These are phyloP conservation scores for Wickerhamomyces tratensis DNA, from an alignment of 805 yeast species.

Conservation along the genomic window DNA sequence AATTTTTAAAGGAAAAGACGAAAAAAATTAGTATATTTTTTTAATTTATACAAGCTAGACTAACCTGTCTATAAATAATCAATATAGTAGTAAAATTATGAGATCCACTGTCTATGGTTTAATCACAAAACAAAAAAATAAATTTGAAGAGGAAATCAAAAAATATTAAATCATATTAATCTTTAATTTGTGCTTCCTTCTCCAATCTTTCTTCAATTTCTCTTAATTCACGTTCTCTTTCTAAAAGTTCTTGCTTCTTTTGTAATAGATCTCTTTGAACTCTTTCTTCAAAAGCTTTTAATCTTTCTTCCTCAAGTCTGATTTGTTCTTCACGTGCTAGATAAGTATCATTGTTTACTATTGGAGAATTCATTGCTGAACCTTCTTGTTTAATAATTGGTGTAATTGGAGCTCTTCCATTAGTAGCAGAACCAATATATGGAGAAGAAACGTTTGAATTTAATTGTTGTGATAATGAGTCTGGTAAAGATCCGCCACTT, in stretches of 20 bases:
- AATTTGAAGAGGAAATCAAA: neutral
- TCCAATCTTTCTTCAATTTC: slow-evolving; percentile 68
- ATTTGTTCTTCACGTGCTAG: slow-evolving; percentile 81
- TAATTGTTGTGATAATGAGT: slow-evolving; percentile 22
- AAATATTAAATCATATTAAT: slow-evolving; percentile 5
- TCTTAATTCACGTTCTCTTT: slow-evolving; percentile 76
- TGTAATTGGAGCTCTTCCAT: slow-evolving; percentile 2
- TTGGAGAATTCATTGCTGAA: slow-evolving; percentile 10
- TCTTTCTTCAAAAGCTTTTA: slow-evolving; percentile 77
- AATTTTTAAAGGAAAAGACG: too few species aligned
- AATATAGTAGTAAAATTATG: too few species aligned
- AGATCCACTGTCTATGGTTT: too few species aligned
- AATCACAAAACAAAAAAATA: too few species aligned
- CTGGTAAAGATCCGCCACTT: slow-evolving; percentile 40
- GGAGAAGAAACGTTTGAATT: slow-evolving; percentile 7
- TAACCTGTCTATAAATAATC: too few species aligned
- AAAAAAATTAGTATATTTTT: too few species aligned
- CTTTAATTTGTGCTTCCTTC: slow-evolving; percentile 36
- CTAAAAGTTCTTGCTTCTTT: slow-evolving; percentile 75
- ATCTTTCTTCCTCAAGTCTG: slow-evolving; percentile 79
- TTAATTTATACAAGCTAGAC: too few species aligned
- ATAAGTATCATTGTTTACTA: slow-evolving; percentile 28
- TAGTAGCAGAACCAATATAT: slow-evolving; percentile 1
- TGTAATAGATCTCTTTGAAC: slow-evolving; percentile 78
- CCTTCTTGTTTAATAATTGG: slow-evolving; percentile 18